Evolutionary conservation across 2,329 filamentous ascomycete genomes (phyloP).

Genomic region (Dryadomyces quercus-mongolicae): DNA sequence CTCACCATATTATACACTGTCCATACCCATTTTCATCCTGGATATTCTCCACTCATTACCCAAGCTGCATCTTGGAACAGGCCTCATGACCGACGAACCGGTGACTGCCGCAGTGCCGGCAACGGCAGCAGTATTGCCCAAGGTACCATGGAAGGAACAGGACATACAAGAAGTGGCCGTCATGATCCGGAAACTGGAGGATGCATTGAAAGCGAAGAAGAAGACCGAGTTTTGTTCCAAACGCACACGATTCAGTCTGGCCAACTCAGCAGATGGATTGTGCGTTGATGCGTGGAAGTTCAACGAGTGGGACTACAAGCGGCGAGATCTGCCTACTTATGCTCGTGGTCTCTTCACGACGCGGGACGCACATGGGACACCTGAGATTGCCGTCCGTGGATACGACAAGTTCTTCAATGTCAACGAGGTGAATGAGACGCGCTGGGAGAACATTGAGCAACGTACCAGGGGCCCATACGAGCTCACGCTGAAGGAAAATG

Average conservation of each 20-base stretch:
- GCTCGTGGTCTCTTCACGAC: slow-evolving; percentile 92
- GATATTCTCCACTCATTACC: too few species aligned
- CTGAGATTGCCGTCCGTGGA: slow-evolving; percentile 75
- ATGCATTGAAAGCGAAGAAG: slow-evolving; percentile 37
- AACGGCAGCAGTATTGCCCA: slow-evolving; percentile 8
- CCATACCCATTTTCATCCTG: too few species aligned
- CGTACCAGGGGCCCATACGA: slow-evolving; percentile 84
- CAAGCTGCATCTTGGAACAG: too few species aligned
- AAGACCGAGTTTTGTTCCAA: slow-evolving; percentile 59
- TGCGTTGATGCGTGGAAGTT: slow-evolving; percentile 85
- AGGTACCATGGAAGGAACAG: slow-evolving; percentile 54
- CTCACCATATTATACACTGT: too few species aligned
- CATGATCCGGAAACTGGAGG: slow-evolving; percentile 54
- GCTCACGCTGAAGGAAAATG: slow-evolving; percentile 93
- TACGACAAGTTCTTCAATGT: slow-evolving; percentile 99
- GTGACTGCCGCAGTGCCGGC: slow-evolving; percentile 3
- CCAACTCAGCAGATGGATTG: slow-evolving; percentile 48
- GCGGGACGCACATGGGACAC: slow-evolving; percentile 42
- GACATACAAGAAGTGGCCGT: slow-evolving; percentile 53
- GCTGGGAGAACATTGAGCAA: slow-evolving; percentile 66
- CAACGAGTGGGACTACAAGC: slow-evolving; percentile 94
- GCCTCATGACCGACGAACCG: too few species aligned
- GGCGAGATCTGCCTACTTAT: slow-evolving; percentile 72
- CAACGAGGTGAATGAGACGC: slow-evolving; percentile 67
- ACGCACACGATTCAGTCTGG: slow-evolving; percentile 65